Percentiles rank a stretch among this genome's conserved stretches.
Conservation (phyloP, 2,329 filamentous ascomycete genomes). For the Proliferodiscus dingleyae region DNA sequence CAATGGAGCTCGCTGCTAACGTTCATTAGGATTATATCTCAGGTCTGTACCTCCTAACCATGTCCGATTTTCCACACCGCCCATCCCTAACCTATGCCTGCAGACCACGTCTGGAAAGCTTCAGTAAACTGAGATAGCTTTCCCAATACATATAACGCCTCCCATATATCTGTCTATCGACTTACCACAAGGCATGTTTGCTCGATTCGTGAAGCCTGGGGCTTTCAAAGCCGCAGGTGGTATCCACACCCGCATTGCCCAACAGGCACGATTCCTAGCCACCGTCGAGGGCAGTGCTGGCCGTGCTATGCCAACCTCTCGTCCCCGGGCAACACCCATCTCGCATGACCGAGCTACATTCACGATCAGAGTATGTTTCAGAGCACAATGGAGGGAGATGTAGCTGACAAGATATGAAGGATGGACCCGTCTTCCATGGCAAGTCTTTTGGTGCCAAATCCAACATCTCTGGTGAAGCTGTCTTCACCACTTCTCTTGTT, state of each 20-base stretch:
- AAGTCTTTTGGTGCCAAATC: conserved; percentile 94
- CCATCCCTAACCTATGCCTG: conserved; percentile 17
- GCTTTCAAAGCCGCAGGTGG: conserved; percentile 35
- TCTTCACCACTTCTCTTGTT: conserved; percentile 96
- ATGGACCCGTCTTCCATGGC: conserved; percentile 93
- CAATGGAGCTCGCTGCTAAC: conserved; percentile 37
- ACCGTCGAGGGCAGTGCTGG: conserved; percentile 66
- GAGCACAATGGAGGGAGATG: too few species aligned
- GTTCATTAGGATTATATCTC: conserved; percentile 65
- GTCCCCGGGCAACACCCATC: conserved; percentile 59
- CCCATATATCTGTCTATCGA: conserved; percentile 18
- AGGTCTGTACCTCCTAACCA: conserved; percentile 41
- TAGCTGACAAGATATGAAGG: conserved; percentile 45
- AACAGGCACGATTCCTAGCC: conserved; percentile 51
- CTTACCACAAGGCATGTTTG: conserved; percentile 49
- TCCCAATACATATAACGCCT: conserved; percentile 14
- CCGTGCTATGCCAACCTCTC: conserved; percentile 58
- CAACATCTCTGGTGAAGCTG: conserved; percentile 96
- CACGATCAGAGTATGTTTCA: conserved; percentile 83
- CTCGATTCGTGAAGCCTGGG: conserved; percentile 53
- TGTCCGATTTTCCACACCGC: conserved; percentile 19
- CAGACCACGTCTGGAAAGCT: conserved; percentile 41
- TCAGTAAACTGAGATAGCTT: conserved; percentile 35
- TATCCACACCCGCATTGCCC: conserved; percentile 23
- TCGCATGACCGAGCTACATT: conserved; percentile 80